Evolutionary conservation across 805 yeast species (phyloP).

Genomic region (Vanderwaltozyma polyspora): DNA sequence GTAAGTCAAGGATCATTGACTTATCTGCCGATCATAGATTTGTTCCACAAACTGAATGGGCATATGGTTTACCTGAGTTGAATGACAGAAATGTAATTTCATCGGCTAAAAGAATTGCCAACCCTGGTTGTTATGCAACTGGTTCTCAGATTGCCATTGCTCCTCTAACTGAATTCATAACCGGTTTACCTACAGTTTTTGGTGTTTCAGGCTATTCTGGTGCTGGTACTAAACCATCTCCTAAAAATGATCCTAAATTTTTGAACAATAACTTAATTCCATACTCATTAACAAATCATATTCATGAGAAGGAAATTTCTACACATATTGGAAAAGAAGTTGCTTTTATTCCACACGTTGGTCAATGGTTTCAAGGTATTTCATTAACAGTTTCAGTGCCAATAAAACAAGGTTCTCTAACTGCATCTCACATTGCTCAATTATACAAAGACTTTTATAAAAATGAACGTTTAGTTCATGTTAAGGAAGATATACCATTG

Average conservation of each 20-base stretch:
- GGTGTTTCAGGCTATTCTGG: conserved; percentile 99
- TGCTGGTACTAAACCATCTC: conserved; percentile 98
- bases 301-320: conserved; percentile 91
- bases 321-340: conserved; percentile 64
- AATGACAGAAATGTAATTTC: conserved; percentile 56
- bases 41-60: conserved; percentile 81
- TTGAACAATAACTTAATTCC: conserved; percentile 82
- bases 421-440: conserved; percentile 63
- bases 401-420: conserved; percentile 50
- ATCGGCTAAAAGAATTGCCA: conserved; percentile 70
- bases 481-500: conserved; percentile 86
- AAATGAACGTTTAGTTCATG: conserved; percentile 73
- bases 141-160: conserved; percentile 90
- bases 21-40: conserved; percentile 94
- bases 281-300: conserved; percentile 90
- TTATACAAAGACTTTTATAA: conserved; percentile 80
- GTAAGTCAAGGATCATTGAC: conserved; percentile 77
- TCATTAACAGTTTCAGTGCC: conserved; percentile 88
- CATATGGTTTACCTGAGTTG: conserved; percentile 91
- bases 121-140: conserved; percentile 99
- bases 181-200: conserved; percentile 73
- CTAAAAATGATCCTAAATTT: conserved; percentile 75
- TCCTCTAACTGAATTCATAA: conserved; percentile 61
- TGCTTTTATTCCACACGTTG: conserved; percentile 94
- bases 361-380: conserved; percentile 99